These are phyloP conservation scores for Marvania coccoides DNA, from an alignment of 139 green algal species.

Conservation along the genomic window DNA sequence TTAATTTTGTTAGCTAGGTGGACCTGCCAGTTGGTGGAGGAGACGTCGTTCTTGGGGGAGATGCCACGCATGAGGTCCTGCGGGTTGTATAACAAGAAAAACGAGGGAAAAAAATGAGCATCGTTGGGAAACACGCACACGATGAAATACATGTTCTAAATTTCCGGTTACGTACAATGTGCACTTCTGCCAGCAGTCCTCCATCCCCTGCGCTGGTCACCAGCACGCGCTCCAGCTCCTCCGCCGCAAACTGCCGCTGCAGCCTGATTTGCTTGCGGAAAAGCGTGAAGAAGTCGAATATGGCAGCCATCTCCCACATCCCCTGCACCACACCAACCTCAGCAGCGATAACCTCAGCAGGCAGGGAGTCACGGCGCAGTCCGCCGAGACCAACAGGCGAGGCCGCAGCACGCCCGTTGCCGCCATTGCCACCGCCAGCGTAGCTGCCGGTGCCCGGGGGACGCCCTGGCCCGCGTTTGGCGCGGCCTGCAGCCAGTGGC, in stretches of 20 bases:
- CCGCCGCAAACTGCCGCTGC: constrained; percentile 1
- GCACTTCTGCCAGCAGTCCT: constrained; percentile 31
- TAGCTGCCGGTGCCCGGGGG: too few relatives aligned
- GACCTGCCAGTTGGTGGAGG: constrained; percentile 9
- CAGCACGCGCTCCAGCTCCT: constrained; percentile 33
- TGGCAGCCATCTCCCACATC: constrained; percentile 42
- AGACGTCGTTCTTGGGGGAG: constrained; percentile 21
- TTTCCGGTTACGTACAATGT: constrained; percentile 18
- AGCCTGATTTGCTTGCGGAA: constrained; percentile 28
- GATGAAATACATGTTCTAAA: too few relatives aligned
- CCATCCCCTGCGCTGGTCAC: constrained; percentile 10
- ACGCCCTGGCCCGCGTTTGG: too few relatives aligned
- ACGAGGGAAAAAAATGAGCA: too few relatives aligned
- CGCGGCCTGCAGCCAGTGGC: too few relatives aligned
- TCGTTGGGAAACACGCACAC: too few relatives aligned
- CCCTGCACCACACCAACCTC: constrained; percentile 11
- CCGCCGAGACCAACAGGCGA: too few relatives aligned
- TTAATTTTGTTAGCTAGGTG: constrained; percentile 38
- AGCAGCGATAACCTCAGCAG: constrained; percentile 5
- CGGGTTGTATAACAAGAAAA: too few relatives aligned
- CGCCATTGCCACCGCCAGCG: too few relatives aligned
- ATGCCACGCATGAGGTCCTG: constrained; percentile 30
- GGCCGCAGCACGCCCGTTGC: too few relatives aligned
- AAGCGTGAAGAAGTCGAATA: constrained; percentile 25
- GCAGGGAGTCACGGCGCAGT: not conserved